Evolutionary conservation across 2,329 filamentous ascomycete genomes (phyloP), one percentile per base, ranked within the genome.

Genomic region (Trichoderma harzianum): DNA sequence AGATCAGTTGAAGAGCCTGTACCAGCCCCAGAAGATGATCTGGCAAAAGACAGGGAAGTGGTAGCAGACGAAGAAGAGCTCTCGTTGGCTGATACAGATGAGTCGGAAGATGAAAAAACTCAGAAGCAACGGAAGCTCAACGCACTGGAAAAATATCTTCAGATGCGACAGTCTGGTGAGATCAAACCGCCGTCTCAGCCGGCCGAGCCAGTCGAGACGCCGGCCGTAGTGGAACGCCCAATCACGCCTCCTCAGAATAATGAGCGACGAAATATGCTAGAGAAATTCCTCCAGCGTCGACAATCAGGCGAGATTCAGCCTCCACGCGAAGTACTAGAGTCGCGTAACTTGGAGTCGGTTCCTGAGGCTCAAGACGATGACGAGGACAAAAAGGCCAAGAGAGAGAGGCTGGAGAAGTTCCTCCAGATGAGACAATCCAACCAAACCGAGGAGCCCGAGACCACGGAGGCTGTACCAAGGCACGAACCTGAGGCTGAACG

Each of bases 51-150:
- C 57, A 69, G 39, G 51, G 57, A n/a, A 62, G 39, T 30, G n/a
- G 24, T 39, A 16, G 43, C 28, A 57, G 47, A 67, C 3, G 64
- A 67, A 11, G 84, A 10, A 79, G 82, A 4, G 84, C 87, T 69
- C 76, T 85, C 21, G 80, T 80, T 16, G 60, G 78, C 21, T 72
- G 84, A 55, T 82, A 67, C 64, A 14, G 64, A 67, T 12, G 64
- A 67, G 2, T 84, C 7, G 73, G 34, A 60, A 4, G 36, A 58
- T 34, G 67, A 62, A 11, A 62, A 69, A 39, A 30, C 66, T 16
- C 69, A 61, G 32, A 69, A 69, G 62, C 66, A 70, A 24, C 39
- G 53, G 18, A 70, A 51, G 55, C 53, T 62, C 18, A 63, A 69
- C 7, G 58, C n/a, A 39, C 7, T 70, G 16, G 62, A 69, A 14